phyloP scores from a whole-genome alignment of 768 basidiomycete genomes.

The Serendipita indica region DNA sequence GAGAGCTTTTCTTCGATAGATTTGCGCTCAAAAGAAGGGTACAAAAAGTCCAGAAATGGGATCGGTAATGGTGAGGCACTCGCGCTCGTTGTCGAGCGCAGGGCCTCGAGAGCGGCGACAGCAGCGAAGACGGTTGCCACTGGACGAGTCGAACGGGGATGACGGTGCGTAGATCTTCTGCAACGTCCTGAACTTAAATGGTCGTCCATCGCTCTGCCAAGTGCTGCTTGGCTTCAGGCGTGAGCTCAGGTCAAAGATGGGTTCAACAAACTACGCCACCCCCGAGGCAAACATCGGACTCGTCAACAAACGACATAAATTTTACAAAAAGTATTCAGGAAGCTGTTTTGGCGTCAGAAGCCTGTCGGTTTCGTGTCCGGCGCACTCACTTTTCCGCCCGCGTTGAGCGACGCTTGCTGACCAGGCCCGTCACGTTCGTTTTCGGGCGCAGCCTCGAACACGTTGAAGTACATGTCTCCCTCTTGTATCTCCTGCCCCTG shows the following conservation, averaged over 20 bases:
- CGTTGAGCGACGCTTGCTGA: constrained; percentile 60
- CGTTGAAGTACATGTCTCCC: constrained; percentile 75
- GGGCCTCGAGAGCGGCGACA: background rate
- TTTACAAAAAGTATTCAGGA: constrained; percentile 15
- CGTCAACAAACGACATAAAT: background rate
- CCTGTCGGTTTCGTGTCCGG: background rate
- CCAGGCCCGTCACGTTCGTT: constrained; percentile 85
- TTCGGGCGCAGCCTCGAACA: constrained; percentile 96
- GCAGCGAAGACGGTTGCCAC: background rate
- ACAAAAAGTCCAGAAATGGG: constrained; percentile 8
- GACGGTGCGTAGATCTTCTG: background rate
- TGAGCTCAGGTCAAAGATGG: background rate
- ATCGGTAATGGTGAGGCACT: background rate
- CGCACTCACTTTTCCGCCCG: constrained; percentile 47
- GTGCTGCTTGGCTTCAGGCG: background rate
- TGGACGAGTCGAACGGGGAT: background rate
- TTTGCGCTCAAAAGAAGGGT: background rate
- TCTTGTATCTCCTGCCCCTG: constrained; percentile 23
- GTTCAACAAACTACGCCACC: background rate
- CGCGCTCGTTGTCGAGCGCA: background rate
- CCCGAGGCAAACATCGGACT: background rate
- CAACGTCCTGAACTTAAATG: background rate
- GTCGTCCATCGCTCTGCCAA: background rate
- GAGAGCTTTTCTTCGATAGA: background rate
- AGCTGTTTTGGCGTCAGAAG: constrained; percentile 2